These are phyloP conservation scores for Jaltomata sinuosa DNA, from an alignment of 257 asterid species.

Conservation along the genomic window DNA sequence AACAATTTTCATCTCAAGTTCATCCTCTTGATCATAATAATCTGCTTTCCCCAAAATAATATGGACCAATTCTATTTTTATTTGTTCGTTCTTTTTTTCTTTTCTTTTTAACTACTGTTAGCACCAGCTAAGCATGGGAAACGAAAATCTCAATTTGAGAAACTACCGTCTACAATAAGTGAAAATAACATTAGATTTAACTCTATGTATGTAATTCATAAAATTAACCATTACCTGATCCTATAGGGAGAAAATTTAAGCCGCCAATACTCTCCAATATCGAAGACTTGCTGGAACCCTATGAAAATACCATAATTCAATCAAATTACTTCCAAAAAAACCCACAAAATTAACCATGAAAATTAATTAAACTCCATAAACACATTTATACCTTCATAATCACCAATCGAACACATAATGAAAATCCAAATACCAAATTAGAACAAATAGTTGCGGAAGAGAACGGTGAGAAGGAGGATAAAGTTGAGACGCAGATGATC, in stretches of 20 bases:
- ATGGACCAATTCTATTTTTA: no score
- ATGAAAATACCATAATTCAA: background rate
- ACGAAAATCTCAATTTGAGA: background rate
- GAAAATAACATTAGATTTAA: background rate
- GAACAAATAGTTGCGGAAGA: no score
- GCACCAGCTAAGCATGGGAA: background rate
- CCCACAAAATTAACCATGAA: background rate
- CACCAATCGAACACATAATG: no score
- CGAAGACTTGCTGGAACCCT: conserved; percentile 37
- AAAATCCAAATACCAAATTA: no score
- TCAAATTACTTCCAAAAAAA: background rate
- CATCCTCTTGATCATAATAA: no score
- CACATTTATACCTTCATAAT: background rate
- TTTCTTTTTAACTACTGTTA: background rate
- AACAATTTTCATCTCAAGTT: no score
- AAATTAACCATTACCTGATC: conserved; percentile 14
- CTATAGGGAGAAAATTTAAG: conserved; percentile 31
- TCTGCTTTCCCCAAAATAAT: no score
- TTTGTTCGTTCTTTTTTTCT: no score
- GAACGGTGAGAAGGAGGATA: no score
- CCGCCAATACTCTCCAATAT: conserved; percentile 36
- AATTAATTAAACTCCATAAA: background rate
- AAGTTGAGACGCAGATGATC: no score
- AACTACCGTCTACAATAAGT: background rate
- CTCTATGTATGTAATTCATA: background rate